Evolutionary conservation across 176 grass and related monocot species (phyloP), one percentile per base, ranked within the genome.

Genomic region (Musa schizocarpa): DNA sequence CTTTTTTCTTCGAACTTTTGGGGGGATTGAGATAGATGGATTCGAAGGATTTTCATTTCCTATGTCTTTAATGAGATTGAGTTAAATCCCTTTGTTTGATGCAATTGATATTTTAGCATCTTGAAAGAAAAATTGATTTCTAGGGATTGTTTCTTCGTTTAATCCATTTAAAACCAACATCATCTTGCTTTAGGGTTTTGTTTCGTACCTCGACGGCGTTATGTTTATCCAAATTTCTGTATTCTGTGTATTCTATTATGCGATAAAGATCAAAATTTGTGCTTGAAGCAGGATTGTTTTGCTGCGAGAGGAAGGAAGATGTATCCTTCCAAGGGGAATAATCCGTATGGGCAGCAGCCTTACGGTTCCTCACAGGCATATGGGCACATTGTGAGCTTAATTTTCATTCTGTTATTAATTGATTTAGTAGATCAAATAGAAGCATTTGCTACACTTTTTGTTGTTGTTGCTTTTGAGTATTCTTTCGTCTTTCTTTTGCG

Each of bases 241-340:
- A 16, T 29, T 67, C 12, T 29, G 26, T 22, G 13, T 29, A 64
- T 67, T 1, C 4, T 12, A 27, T 14, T 14, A 1, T 63, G 17
- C 13, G n/a, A 29, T 5, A 14, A 67, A 27, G 13, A 67, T 65
- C 11, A 14, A 67, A 67, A 27, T 70, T 69, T 70, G 34, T 22
- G 55, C 17, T 77, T 52, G 48, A 52, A 43, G 48, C 75, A 77
- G 75, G 75, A 65, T 52, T 16, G 8, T 9, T 77, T 63, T 63
- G n/a, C 58, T 26, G 48, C 12, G 48, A 21, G 61, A 26, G 21
- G n/a, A 17, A 65, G 65, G 75, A 9, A 65, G n/a, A 77, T 77
- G 75, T 77, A 77, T 25, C 75, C 75, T 51, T 65, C 75, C 58
- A 77, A 77, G 61, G 75, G 59, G 58, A 77, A 61, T 19, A 65